A percentile compares a stretch with the other conserved stretches of the same genome.
Conservation (phyloP, 495 filamentous ascomycete genomes). For the Neurospora sp. region DNA sequence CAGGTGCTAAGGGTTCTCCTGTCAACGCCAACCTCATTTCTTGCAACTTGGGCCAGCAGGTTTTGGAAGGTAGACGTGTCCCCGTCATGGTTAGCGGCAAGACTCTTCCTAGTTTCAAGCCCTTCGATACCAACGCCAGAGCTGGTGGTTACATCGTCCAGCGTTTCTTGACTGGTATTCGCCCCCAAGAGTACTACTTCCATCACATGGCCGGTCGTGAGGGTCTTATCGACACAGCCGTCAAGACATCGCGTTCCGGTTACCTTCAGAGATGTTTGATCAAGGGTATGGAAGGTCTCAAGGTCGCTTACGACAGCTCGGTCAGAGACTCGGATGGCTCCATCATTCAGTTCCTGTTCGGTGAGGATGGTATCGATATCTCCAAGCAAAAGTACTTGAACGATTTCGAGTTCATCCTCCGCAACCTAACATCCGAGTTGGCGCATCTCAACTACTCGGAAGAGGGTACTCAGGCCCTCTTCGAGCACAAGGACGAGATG, state of each 20-base stretch:
- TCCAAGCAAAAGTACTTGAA: conserved; percentile 86
- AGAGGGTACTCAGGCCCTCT: conserved; percentile 23
- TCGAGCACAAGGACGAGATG: conserved; percentile 45
- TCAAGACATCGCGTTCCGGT: conserved; percentile 94
- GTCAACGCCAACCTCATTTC: conserved; percentile 98
- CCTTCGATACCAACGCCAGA: conserved; percentile 78
- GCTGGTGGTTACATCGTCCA: conserved; percentile 92
- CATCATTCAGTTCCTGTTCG: conserved; percentile 91
- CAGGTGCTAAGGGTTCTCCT: conserved; percentile 84
- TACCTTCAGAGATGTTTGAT: conserved; percentile 97
- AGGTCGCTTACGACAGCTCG: conserved; percentile 84
- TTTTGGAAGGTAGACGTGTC: conserved; percentile 88
- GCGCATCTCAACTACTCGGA: conserved; percentile 37
- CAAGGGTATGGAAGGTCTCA: conserved; percentile 96
- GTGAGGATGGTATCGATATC: conserved; percentile 91
- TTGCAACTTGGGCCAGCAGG: conserved; percentile 94
- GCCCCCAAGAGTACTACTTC: conserved; percentile 98
- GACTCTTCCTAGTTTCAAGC: conserved; percentile 86
- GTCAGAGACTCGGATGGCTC: conserved; percentile 91
- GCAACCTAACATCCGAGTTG: conserved; percentile 53
- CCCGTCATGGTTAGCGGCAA: conserved; percentile 98
- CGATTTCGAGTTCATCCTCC: conserved; percentile 81
- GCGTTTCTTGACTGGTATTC: conserved; percentile 95
- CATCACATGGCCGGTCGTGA: conserved; percentile 99
- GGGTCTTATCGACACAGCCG: conserved; percentile 97